Base-by-base conservation (phyloP, 1,139 yeast species). In the Taiozyma sp. region DNA sequence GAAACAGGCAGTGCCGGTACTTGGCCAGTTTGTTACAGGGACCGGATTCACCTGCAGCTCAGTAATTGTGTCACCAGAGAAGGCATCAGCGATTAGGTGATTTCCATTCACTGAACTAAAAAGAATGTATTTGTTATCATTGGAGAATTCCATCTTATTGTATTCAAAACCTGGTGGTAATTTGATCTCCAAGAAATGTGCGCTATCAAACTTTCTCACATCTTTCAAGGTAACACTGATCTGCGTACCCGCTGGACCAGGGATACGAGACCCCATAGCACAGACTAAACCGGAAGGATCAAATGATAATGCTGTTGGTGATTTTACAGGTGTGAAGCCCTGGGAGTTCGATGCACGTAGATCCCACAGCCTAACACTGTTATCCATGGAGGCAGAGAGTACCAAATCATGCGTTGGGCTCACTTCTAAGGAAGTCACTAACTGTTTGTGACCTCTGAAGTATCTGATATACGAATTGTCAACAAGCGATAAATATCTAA, bases 341-440 rank as follows among this genome's bases (percentile, higher is more conserved):
- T 77, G 80, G 8, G 84, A 77, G 50, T 77, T 73, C 2, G 84
- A 68, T 0, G 85, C 71, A 57, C 91, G 72, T 43, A 87, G 65
- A 65, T 93, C 98, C 99, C 99, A 93, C 8, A 88, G 57, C 56
- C 95, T 80, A 4, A 90, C 88, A 0, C 96, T 81, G 50, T 85
- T 78, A 65, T 95, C 99, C 53, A 76, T 66, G 2, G 95, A 78
- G 0, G 93, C 76, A 32, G 91, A 81, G 8, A 89, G 60, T 58
- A 90, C 80, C 13, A 78, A 68, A 61, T 88, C 91, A 50, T 79
- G 75, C 3, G 82, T 70, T 0, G 97, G 97, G 44, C 85, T 80
- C 56, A 90, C 81, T 62, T 88, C 90, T 7, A 93, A 68, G 8
- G 80, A 75, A 2, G 80, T 77, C 13, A 93, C 97, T 55, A 81